A percentile compares a stretch with the other conserved stretches of the same genome.
These are phyloP conservation scores for Sinapis alba DNA, from an alignment of 441 rosid species.

Conservation along the genomic window DNA sequence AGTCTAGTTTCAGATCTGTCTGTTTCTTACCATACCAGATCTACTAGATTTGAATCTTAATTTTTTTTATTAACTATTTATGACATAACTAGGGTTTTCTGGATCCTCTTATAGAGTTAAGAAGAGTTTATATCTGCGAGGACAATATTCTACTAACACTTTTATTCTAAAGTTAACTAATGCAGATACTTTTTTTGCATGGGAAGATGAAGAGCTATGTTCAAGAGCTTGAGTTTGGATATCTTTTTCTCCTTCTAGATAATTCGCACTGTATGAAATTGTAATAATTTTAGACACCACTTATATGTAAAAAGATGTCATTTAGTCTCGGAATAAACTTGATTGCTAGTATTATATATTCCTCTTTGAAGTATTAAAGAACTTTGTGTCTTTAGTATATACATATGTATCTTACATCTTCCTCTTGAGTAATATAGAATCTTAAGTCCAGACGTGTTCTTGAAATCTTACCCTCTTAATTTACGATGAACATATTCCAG, in stretches of 20 bases:
- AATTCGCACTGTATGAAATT: conserved; percentile 1
- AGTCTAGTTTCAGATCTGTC: conserved; percentile 51
- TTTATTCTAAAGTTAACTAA: not conserved
- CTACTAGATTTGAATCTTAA: conserved; percentile 6
- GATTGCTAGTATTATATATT: not conserved
- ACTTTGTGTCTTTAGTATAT: not conserved
- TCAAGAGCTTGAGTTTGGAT: conserved; percentile 12
- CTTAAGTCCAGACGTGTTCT: not conserved
- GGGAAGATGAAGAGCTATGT: conserved; percentile 9
- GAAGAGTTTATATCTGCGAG: not conserved
- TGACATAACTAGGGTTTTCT: conserved; percentile 48
- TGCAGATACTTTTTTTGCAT: conserved; percentile 25
- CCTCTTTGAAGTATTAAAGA: not conserved
- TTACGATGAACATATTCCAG: not conserved
- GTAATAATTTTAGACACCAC: not conserved
- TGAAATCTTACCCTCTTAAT: not conserved
- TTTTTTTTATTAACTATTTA: not conserved
- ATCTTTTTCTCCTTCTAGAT: not conserved
- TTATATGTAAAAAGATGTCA: not conserved
- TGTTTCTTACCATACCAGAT: conserved; percentile 41
- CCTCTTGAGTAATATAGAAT: not conserved
- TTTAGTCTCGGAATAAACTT: not conserved
- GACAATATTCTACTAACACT: not conserved
- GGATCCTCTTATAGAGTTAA: not conserved
- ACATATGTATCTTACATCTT: not conserved